A percentile compares a stretch with the other conserved stretches of the same genome.
These are phyloP conservation scores for Acorus gramineus DNA, from an alignment of 106 monocot genomes.

Conservation along the genomic window DNA sequence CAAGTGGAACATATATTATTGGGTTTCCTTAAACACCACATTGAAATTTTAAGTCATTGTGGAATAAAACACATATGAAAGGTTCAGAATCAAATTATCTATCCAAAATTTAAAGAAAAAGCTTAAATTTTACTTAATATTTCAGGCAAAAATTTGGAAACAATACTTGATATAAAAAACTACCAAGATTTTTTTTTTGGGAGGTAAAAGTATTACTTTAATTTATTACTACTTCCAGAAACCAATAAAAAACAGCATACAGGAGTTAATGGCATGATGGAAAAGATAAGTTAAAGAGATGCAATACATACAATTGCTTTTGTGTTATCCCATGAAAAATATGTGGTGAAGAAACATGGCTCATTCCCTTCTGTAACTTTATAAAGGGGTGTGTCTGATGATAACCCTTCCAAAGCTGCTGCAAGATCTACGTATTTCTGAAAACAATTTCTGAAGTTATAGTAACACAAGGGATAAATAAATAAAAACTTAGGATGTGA, in stretches of 20 bases:
- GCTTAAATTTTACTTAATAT: too few species aligned
- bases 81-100: too few species aligned
- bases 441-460: slow-evolving; percentile 3
- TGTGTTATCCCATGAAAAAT: slow-evolving; percentile 75
- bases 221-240: too few species aligned
- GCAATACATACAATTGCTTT: slow-evolving; percentile 59
- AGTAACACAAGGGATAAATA: slow-evolving; percentile 7
- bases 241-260: neutral
- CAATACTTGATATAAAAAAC: too few species aligned
- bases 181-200: too few species aligned
- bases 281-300: neutral
- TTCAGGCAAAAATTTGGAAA: too few species aligned
- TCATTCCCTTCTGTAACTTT: slow-evolving; percentile 93
- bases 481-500: neutral
- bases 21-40: too few species aligned
- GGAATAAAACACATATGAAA: too few species aligned
- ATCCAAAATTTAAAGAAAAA: too few species aligned
- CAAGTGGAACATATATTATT: too few species aligned
- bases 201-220: too few species aligned
- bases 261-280: neutral
- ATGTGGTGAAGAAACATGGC: slow-evolving; percentile 81
- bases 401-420: slow-evolving; percentile 50
- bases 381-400: slow-evolving; percentile 75
- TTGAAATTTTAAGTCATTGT: too few species aligned
- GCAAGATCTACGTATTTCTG: slow-evolving; percentile 93